Percentiles rank a stretch among this genome's conserved stretches.
Evolutionary conservation across 129 eudicot species (phyloP).

Genomic region (Pseudognaphalium luteoalbum): DNA sequence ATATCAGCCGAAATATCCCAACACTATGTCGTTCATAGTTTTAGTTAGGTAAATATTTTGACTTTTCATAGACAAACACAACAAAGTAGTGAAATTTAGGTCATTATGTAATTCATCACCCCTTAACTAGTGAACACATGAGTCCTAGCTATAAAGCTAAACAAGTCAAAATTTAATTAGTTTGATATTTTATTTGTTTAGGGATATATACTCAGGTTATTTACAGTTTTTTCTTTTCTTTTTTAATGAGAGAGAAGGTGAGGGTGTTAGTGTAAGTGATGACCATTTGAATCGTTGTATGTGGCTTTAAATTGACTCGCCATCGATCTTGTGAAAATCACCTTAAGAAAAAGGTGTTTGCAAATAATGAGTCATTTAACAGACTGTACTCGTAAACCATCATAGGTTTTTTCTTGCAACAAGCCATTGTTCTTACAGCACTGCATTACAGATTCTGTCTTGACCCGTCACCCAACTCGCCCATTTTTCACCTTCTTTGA

Average conservation of each 20-base stretch:
- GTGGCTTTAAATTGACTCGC: background rate
- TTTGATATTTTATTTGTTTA: too few species aligned
- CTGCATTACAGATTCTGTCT: background rate
- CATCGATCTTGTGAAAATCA: background rate
- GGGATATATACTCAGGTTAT: background rate
- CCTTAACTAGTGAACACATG: too few species aligned
- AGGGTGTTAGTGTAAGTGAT: background rate
- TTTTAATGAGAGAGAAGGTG: too few species aligned
- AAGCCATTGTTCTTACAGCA: background rate
- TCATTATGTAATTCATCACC: too few species aligned
- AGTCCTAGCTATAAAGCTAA: too few species aligned
- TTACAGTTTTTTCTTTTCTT: background rate
- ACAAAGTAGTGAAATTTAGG: too few species aligned
- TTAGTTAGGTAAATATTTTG: too few species aligned
- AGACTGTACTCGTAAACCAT: background rate
- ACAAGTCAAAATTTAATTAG: background rate
- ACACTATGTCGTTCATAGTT: too few species aligned
- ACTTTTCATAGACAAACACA: too few species aligned
- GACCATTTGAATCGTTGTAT: background rate
- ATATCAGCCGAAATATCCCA: too few species aligned
- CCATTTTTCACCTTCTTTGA: too few species aligned
- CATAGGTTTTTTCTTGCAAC: background rate
- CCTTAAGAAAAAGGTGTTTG: background rate
- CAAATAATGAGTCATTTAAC: slow-evolving; percentile 2
- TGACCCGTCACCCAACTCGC: background rate